phyloP scores from a whole-genome alignment of 164 flowering plant genomes.

The Echeveria elegans region DNA sequence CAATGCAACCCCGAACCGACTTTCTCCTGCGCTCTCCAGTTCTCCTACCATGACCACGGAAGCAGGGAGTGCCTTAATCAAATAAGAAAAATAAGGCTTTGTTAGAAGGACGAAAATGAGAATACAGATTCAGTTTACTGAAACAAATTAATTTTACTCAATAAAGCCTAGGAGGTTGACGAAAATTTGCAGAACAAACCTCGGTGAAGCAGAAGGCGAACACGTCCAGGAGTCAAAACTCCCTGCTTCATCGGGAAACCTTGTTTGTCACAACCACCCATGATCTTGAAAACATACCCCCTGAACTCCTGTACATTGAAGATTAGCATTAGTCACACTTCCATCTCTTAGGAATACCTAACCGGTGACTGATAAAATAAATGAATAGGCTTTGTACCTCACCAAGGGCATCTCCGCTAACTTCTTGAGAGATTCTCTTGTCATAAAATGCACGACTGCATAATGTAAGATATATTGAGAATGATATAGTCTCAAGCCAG shows the following conservation, averaged over 20 bases:
- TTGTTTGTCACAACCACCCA: slow-evolving; percentile 65
- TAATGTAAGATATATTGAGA: not conserved
- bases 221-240: slow-evolving; percentile 57
- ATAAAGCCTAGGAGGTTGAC: no score
- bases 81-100: not conserved
- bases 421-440: slow-evolving; percentile 50
- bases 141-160: no score
- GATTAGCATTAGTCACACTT: not conserved
- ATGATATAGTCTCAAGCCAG: no score
- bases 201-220: slow-evolving; percentile 49
- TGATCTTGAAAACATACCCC: slow-evolving; percentile 55
- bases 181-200: slow-evolving; percentile 23
- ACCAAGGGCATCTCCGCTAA: slow-evolving; percentile 47
- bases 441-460: slow-evolving; percentile 38
- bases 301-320: slow-evolving; percentile 37
- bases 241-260: slow-evolving; percentile 74
- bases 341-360: not conserved
- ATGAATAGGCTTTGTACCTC: slow-evolving; percentile 26
- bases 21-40: slow-evolving; percentile 64
- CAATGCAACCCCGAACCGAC: slow-evolving; percentile 69
- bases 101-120: no score
- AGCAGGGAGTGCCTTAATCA: slow-evolving; percentile 48
- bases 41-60: slow-evolving; percentile 61
- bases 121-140: no score
- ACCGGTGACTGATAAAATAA: not conserved